Conservation (phyloP, 768 basidiomycete genomes). For the Mycena chlorophos region DNA sequence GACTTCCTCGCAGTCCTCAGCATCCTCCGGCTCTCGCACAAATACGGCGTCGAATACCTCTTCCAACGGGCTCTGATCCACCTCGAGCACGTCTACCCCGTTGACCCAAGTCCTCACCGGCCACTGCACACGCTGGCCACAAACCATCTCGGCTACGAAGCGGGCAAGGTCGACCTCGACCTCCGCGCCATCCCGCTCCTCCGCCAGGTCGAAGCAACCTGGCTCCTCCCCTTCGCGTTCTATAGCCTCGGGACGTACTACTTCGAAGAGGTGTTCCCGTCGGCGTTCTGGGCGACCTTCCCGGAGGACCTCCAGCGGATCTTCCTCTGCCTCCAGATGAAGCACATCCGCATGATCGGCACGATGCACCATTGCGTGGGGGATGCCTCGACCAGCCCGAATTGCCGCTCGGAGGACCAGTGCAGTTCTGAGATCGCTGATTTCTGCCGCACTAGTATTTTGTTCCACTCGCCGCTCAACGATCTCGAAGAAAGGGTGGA, state of each 20-base stretch:
- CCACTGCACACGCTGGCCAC: background rate
- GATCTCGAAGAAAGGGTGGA: no score
- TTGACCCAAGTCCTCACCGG: no score
- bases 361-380: background rate
- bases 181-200: background rate
- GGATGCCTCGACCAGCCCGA: no score
- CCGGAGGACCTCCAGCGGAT: background rate
- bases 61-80: background rate
- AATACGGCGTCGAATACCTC: background rate
- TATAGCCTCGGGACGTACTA: background rate
- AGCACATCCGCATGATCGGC: background rate
- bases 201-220: background rate
- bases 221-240: background rate
- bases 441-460: no score
- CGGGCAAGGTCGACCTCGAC: background rate
- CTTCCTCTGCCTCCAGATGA: background rate
- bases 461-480: no score
- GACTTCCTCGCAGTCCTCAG: background rate
- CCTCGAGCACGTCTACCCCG: background rate
- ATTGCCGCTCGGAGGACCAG: no score
- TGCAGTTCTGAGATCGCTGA: no score
- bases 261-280: background rate
- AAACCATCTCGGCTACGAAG: background rate
- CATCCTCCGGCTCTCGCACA: background rate
- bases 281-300: background rate